Evolutionary conservation across 495 filamentous ascomycete species (phyloP).

Genomic region (Cercophora samala): DNA sequence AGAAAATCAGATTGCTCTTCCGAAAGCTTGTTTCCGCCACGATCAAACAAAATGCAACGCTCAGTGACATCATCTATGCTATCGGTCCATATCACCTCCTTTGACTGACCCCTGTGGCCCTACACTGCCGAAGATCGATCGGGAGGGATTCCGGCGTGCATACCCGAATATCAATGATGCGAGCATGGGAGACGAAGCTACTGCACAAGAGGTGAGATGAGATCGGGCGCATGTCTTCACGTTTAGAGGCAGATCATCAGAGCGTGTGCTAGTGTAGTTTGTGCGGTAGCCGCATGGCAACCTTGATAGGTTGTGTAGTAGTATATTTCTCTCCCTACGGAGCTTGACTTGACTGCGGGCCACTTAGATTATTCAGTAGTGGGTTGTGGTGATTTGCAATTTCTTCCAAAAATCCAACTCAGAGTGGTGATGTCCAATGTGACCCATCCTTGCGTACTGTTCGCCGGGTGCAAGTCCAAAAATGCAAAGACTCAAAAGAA

Average conservation of each 20-base stretch:
- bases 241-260: neutral
- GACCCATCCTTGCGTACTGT: neutral
- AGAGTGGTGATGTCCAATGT: neutral
- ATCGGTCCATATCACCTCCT: neutral
- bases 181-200: neutral
- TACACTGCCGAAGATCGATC: neutral
- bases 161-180: neutral
- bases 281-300: neutral
- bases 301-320: neutral
- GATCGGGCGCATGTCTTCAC: neutral
- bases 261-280: too few relatives aligned
- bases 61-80: neutral
- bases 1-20: neutral
- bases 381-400: neutral
- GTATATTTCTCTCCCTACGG: neutral
- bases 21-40: conserved; percentile 2
- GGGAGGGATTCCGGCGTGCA: neutral
- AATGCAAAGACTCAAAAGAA: neutral
- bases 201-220: neutral
- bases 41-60: neutral
- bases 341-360: neutral
- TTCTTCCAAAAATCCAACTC: neutral
- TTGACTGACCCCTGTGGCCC: neutral
- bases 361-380: neutral
- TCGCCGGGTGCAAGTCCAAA: neutral